Conservation (phyloP, 345 rosid genomes). For the Syzygium aqueum region DNA sequence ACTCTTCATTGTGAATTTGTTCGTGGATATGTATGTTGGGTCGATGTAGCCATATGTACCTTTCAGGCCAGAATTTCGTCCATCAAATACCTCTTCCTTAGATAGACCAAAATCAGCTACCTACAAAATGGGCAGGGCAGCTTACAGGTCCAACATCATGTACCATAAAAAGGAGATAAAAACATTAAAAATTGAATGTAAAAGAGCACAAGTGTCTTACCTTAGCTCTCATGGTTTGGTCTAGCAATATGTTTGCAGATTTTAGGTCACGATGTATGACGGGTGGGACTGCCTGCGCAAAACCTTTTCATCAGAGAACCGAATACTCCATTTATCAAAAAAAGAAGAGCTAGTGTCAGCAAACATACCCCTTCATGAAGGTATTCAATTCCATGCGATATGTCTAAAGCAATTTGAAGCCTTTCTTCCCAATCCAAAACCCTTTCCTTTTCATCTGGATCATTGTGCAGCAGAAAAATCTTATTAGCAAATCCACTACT, state of each 20-base stretch:
- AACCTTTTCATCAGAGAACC: neutral
- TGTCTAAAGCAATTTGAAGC: slow-evolving; percentile 74
- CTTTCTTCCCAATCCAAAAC: slow-evolving; percentile 76
- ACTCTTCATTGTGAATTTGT: slow-evolving; percentile 76
- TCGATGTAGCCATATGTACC: slow-evolving; percentile 96
- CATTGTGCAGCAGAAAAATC: neutral
- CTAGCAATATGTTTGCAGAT: slow-evolving; percentile 86
- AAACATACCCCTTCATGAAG: slow-evolving; percentile 87
- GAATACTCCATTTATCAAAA: neutral
- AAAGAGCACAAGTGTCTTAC: slow-evolving; percentile 14
- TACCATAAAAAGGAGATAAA: neutral
- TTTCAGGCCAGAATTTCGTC: slow-evolving; percentile 67
- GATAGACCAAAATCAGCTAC: slow-evolving; percentile 98
- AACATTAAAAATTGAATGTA: neutral
- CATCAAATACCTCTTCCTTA: slow-evolving; percentile 73
- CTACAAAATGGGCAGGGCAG: slow-evolving; percentile 16
- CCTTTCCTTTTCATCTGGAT: slow-evolving; percentile 13
- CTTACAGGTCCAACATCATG: neutral
- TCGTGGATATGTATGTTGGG: slow-evolving; percentile 71
- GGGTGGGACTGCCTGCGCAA: slow-evolving; percentile 78
- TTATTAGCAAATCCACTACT: neutral
- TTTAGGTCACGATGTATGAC: slow-evolving; percentile 96
- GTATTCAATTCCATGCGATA: slow-evolving; percentile 89
- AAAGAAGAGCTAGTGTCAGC: neutral
- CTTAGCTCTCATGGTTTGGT: slow-evolving; percentile 86